phyloP scores from a whole-genome alignment of 2,329 filamentous ascomycete species.

The Trichoderma sp. region DNA sequence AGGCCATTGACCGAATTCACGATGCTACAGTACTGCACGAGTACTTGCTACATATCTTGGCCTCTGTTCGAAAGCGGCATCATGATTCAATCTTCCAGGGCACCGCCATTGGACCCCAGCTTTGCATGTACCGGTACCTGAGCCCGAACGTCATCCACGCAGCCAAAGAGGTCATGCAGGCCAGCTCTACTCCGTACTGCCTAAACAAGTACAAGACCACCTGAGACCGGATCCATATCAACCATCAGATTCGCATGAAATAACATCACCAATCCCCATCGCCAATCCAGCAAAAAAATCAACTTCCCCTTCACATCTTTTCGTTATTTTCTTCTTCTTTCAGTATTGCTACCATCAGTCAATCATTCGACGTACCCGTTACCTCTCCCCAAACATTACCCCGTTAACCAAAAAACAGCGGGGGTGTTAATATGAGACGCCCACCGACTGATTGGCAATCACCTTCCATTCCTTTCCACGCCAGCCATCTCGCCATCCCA shows the following conservation, averaged over 20 bases:
- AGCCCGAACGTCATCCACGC: slow-evolving; percentile 11
- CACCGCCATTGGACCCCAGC: background rate
- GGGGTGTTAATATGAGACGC: slow-evolving; percentile 20
- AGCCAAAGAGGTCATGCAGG: slow-evolving; percentile 12
- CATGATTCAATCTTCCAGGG: background rate
- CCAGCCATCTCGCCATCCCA: slow-evolving; percentile 3
- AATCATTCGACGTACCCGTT: background rate
- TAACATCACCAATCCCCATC: background rate
- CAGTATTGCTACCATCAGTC: background rate
- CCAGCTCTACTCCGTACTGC: background rate
- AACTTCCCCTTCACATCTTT: background rate
- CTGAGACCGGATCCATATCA: background rate
- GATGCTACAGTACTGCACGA: background rate
- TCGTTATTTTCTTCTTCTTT: background rate
- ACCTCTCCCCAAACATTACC: background rate
- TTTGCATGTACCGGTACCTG: background rate
- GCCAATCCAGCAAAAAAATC: background rate
- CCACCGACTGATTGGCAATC: slow-evolving; percentile 13
- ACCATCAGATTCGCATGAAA: background rate
- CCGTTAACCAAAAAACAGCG: background rate
- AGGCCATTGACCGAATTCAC: background rate
- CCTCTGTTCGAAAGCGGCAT: background rate
- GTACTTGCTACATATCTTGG: background rate
- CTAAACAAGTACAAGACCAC: background rate
- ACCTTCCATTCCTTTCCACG: slow-evolving; percentile 20